phyloP scores from a whole-genome alignment of 495 filamentous ascomycete genomes.

The Wilcoxina mikolae region DNA sequence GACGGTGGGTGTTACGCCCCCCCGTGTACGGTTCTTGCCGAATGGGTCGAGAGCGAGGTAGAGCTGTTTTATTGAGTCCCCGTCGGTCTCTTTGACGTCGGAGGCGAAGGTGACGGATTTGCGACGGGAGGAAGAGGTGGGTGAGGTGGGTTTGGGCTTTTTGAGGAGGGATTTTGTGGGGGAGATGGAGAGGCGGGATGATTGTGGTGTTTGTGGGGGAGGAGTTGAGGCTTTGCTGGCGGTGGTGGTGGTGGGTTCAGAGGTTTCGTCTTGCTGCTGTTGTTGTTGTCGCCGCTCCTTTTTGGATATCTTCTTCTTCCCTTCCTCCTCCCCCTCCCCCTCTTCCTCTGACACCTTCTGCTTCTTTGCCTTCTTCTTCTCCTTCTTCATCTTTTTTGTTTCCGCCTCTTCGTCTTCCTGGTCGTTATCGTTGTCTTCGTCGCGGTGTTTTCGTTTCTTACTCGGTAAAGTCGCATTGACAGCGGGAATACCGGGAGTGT shows the following conservation, averaged over 20 bases:
- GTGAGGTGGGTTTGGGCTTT: not conserved
- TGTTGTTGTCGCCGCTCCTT: not conserved
- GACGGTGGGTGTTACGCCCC: not conserved
- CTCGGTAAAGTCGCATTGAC: no score
- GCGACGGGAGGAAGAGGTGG: not conserved
- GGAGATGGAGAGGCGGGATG: not conserved
- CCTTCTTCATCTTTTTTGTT: not conserved
- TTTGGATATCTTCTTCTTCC: not conserved
- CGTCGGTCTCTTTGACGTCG: slow-evolving; percentile 19
- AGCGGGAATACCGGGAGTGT: slow-evolving; percentile 19
- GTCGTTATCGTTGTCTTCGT: slow-evolving; percentile 6
- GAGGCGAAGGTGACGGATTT: slow-evolving; percentile 26
- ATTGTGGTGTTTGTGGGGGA: no score
- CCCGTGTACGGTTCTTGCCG: slow-evolving; percentile 8
- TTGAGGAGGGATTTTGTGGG: slow-evolving; percentile 5
- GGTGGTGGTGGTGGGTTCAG: not conserved
- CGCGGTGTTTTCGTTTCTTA: slow-evolving; percentile 9
- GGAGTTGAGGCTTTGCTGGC: not conserved
- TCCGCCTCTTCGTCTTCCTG: not conserved
- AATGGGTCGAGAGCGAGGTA: slow-evolving; percentile 19
- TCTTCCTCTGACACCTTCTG: slow-evolving; percentile 1
- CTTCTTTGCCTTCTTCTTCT: slow-evolving; percentile 1
- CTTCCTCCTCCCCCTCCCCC: slow-evolving; percentile 2
- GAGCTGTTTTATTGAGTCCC: slow-evolving; percentile 16
- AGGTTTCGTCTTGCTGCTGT: not conserved